Evolutionary conservation across 78 protist genomes (phyloP).

Genomic region (Fonticula alba): DNA sequence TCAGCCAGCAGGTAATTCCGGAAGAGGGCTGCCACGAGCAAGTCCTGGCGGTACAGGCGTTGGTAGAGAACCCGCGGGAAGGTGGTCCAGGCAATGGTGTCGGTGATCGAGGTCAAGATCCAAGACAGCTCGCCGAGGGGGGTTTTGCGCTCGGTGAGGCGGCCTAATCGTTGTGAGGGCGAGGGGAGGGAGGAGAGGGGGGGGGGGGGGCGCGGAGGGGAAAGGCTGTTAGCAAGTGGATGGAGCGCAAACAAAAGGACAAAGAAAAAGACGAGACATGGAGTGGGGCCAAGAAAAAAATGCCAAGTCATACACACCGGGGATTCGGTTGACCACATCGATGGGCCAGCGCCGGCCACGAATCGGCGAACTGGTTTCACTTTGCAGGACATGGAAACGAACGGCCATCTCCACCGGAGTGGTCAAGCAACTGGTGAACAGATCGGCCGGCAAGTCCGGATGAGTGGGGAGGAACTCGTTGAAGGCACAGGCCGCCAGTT

Average conservation of each 20-base stretch:
- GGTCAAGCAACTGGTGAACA: slow-evolving; percentile 93
- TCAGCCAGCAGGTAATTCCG: slow-evolving; percentile 92
- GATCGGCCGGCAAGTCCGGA: slow-evolving; percentile 86
- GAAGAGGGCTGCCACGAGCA: slow-evolving; percentile 76
- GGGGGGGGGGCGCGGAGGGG: not conserved
- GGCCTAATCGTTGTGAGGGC: slow-evolving; percentile 39
- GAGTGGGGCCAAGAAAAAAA: not conserved
- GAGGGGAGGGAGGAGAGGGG: not conserved
- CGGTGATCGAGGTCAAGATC: slow-evolving; percentile 97
- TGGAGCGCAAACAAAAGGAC: not conserved
- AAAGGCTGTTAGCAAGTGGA: not conserved
- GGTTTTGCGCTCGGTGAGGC: slow-evolving; percentile 52
- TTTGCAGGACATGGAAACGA: slow-evolving; percentile 24
- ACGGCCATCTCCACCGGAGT: slow-evolving; percentile 86
- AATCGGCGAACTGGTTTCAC: no score
- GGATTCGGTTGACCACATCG: no score
- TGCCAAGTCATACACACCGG: no score
- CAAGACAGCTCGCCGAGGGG: slow-evolving; percentile 85
- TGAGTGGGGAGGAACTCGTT: slow-evolving; percentile 69
- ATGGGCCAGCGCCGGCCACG: no score
- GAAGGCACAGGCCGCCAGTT: slow-evolving; percentile 79
- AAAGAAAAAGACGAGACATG: not conserved
- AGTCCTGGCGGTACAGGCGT: slow-evolving; percentile 77
- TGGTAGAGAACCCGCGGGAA: slow-evolving; percentile 65
- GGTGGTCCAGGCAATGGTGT: slow-evolving; percentile 95